phyloP scores from a whole-genome alignment of 1,139 yeast genomes.

The Saccharomyces hybrid region DNA sequence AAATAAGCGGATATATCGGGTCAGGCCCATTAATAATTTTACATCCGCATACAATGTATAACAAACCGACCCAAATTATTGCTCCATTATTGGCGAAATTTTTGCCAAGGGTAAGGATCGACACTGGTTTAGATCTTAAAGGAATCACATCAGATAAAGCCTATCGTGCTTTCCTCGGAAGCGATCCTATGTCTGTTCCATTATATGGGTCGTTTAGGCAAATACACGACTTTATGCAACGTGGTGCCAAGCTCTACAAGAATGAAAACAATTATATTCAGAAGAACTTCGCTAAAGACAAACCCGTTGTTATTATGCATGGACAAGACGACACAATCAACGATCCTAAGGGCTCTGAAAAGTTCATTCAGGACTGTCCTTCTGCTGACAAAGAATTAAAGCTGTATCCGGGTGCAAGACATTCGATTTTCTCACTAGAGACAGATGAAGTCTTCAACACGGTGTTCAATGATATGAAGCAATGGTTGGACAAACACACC shows the following conservation, averaged over 20 bases:
- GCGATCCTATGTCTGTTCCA: constrained; percentile 41
- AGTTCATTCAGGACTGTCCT: constrained; percentile 36
- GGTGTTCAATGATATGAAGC: constrained; percentile 18
- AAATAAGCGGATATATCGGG: constrained; percentile 49
- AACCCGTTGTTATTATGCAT: constrained; percentile 46
- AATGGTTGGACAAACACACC: constrained; percentile 18
- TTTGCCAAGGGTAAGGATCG: constrained; percentile 49
- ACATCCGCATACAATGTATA: constrained; percentile 54
- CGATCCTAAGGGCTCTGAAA: constrained; percentile 45
- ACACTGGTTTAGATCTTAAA: constrained; percentile 48
- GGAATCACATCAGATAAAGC: constrained; percentile 48
- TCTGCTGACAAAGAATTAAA: constrained; percentile 33
- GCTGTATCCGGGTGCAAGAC: constrained; percentile 33
- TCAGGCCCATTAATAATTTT: constrained; percentile 62
- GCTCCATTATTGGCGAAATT: constrained; percentile 44
- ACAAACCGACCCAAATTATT: constrained; percentile 38
- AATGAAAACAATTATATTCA: constrained; percentile 35
- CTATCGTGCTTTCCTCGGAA: constrained; percentile 41
- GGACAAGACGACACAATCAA: constrained; percentile 51
- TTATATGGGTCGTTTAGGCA: constrained; percentile 42
- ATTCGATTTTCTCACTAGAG: constrained; percentile 31
- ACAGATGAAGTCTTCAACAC: constrained; percentile 18
- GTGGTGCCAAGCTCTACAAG: constrained; percentile 25
- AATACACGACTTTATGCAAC: constrained; percentile 53
- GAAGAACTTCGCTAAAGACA: constrained; percentile 39